Base-by-base conservation (phyloP, 2,329 filamentous ascomycete species). In the Colletotrichum limetticola region DNA sequence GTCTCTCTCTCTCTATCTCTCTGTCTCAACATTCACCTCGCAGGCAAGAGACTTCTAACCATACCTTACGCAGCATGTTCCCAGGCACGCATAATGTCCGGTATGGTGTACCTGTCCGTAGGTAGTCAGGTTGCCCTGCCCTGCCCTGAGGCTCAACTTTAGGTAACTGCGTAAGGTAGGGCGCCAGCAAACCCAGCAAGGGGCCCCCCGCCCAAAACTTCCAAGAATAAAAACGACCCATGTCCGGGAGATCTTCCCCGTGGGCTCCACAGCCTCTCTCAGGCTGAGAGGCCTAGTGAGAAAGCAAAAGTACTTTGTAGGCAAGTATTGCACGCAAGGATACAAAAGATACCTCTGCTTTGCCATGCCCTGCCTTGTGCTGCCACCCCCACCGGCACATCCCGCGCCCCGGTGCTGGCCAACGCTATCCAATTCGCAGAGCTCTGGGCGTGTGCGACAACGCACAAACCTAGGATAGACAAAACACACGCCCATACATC, bases 231-330 rank as follows among this genome's bases (percentile, higher is more conserved):
- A n/a, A 49, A n/a, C 7, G 42, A 49, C 60, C 46, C 37, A 49
- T 62, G 59, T 9, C 64, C 64, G 64, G 69, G 69, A 71, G 69
- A 71, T 68, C 64, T 71, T 71, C 69, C 68, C 64, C 64, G 69
- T 63, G 64, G 64, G 52, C 42, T 59, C 69, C 69, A 71, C 57
- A 49, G 42, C 42, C 19, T 49, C 19, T 49, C 42, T 49, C 42
- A n/a, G 42, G 42, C 37, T 19, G 37, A 42, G 37, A 42, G 32
- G 32, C 11, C 32, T 35, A 4, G 32, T 11, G 19, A 19, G 7
- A 46, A 16, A 37, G 5, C 14, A 7, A 5, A 42, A 19, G 42
- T 49, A 49, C 42, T 19, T n/a, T 14, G 37, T 8, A 49, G 19
- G 42, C 19, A 4, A n/a, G 3, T 5, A 0, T 1, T 49, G 42